These are phyloP conservation scores for Suhomyces taliae DNA, from an alignment of 1,139 yeast species.

Conservation along the genomic window DNA sequence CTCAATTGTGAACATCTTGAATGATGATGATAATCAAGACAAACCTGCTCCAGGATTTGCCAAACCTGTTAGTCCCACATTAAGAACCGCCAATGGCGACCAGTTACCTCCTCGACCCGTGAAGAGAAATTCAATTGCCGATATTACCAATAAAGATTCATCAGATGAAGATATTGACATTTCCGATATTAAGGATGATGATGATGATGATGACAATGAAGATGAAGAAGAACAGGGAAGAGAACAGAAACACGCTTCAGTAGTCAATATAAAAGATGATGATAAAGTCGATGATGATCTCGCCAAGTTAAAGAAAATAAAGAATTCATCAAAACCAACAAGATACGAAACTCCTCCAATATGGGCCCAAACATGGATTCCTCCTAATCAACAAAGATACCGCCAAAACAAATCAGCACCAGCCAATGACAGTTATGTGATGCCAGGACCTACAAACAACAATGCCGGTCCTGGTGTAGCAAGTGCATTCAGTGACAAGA, in stretches of 20 bases:
- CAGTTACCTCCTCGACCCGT: slow-evolving; percentile 3
- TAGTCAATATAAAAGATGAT: background rate
- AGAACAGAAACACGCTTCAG: background rate
- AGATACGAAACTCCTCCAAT: slow-evolving; percentile 68
- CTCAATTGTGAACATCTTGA: slow-evolving; percentile 24
- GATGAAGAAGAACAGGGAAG: slow-evolving; percentile 1
- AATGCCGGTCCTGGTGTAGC: background rate
- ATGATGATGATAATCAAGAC: slow-evolving; percentile 16
- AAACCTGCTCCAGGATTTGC: slow-evolving; percentile 1
- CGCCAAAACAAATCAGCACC: slow-evolving; percentile 1
- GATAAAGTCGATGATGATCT: slow-evolving; percentile 14
- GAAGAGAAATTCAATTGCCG: slow-evolving; percentile 45
- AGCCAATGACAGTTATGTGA: slow-evolving; percentile 7
- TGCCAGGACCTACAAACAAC: slow-evolving; percentile 3
- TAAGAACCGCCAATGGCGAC: background rate
- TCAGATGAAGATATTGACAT: slow-evolving; percentile 35
- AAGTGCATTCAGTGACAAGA: slow-evolving; percentile 20
- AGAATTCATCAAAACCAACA: slow-evolving; percentile 49
- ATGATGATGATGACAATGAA: slow-evolving; percentile 10
- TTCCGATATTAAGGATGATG: slow-evolving; percentile 33
- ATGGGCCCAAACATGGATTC: slow-evolving; percentile 80
- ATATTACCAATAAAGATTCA: slow-evolving; percentile 35
- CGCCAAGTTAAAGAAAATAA: slow-evolving; percentile 17
- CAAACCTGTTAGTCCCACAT: slow-evolving; percentile 11
- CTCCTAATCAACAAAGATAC: slow-evolving; percentile 34